phyloP scores from a whole-genome alignment of 2,329 filamentous ascomycete genomes.

The Exophiala mesophila region DNA sequence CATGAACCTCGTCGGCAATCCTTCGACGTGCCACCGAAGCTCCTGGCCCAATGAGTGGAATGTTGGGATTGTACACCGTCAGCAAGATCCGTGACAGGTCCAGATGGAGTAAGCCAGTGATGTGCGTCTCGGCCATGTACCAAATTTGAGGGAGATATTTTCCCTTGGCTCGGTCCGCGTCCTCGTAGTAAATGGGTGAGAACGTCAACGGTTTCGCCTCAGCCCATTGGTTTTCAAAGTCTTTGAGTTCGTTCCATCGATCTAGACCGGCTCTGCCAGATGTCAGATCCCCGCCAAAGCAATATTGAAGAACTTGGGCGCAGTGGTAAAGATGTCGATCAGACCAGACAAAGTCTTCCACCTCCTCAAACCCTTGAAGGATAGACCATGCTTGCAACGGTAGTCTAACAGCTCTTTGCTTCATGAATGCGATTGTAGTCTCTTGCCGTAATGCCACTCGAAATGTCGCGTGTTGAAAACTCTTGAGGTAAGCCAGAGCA shows the following conservation, averaged over 20 bases:
- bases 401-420: slow-evolving; percentile 18
- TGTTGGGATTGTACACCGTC: slow-evolving; percentile 28
- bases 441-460: slow-evolving; percentile 25
- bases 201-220: slow-evolving; percentile 24
- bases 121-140: slow-evolving; percentile 28
- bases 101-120: slow-evolving; percentile 25
- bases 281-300: slow-evolving; percentile 41
- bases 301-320: slow-evolving; percentile 60
- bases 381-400: slow-evolving; percentile 24
- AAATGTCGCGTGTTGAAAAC: slow-evolving; percentile 25
- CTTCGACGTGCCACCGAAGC: slow-evolving; percentile 12
- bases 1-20: slow-evolving; percentile 29
- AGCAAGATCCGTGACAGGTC: slow-evolving; percentile 28
- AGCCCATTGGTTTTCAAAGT: slow-evolving; percentile 25
- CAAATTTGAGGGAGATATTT: slow-evolving; percentile 29
- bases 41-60: slow-evolving; percentile 28
- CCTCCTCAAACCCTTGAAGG: slow-evolving; percentile 22
- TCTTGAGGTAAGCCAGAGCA: slow-evolving; percentile 19
- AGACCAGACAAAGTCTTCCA: slow-evolving; percentile 30
- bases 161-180: slow-evolving; percentile 19
- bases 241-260: slow-evolving; percentile 23
- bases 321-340: slow-evolving; percentile 59
- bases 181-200: slow-evolving; percentile 25
- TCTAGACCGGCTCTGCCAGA: slow-evolving; percentile 11
- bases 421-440: slow-evolving; percentile 22